Base-by-base conservation (phyloP, 1,139 yeast genomes). In the Pichia sp. region DNA sequence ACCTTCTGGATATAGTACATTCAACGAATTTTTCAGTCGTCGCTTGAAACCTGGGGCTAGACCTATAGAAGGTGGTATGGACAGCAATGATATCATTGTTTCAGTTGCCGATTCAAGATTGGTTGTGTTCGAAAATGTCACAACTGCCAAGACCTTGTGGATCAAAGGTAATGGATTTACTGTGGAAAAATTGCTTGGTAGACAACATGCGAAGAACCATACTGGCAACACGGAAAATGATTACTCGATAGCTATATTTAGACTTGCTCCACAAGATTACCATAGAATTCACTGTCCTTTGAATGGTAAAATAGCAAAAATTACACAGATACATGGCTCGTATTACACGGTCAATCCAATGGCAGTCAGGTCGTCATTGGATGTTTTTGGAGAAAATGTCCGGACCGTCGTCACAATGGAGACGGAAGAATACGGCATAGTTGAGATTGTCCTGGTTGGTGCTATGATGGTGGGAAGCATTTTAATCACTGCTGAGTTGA, bases 381-480 rank as follows among this genome's bases (percentile, higher is more conserved):
- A 93, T 70, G 98, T 93, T 1, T 93, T 83, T 72, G 97, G 98
- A 5, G 97, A 92, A 64, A 93, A 93, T 65, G 84, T 89, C 1
- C 75, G 98, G 40, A 84, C 85, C 3, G 72, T 90, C 2, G 76
- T 92, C 1, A 90, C 96, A 0, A 83, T 93, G 31, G 82, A 87
- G 41, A 81, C 96, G 0, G 76, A 78, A 47, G 74, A 78, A 30
- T 90, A 88, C 70, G 98, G 97, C 0, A 76, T 80, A 0, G 87
- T 93, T 16, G 75, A 88, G 61, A 78, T 89, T 72, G 81, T 90
- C 30, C 84, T 95, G 7, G 90, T 93, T 8, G 99, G 99, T 30
- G 99, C 99, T 1, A 93, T 93, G 98, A 90, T 93, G 97, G 99
- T 93, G 4, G 98, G 98, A 0, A 87, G 96, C 2, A 90, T 85